phyloP scores from a whole-genome alignment of 1,284 basidiomycete genomes.

The Rhodotorula sp. region DNA sequence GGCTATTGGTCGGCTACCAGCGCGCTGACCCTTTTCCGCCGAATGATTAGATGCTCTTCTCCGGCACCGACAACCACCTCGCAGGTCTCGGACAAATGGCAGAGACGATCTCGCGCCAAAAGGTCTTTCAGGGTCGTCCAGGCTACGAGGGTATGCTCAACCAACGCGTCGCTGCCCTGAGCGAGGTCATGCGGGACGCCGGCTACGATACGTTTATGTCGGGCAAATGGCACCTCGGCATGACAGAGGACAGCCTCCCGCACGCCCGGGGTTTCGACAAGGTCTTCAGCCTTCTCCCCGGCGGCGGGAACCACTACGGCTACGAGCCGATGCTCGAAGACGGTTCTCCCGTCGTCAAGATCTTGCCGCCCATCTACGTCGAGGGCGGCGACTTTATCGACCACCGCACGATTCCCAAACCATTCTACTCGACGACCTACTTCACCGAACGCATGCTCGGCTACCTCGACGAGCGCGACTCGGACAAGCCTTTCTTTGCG shows the following conservation, averaged over 20 bases:
- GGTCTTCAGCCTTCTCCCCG: slow-evolving; percentile 3
- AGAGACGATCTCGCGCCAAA: slow-evolving; percentile 1
- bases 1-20: background rate
- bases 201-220: slow-evolving; percentile 5
- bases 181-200: slow-evolving; percentile 2
- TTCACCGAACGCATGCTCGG: slow-evolving; percentile 8
- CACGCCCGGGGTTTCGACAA: slow-evolving; percentile 7
- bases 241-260: slow-evolving; percentile 6
- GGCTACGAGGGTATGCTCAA: slow-evolving; percentile 7
- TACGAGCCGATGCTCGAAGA: slow-evolving; percentile 5
- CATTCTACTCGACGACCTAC: slow-evolving; percentile 1
- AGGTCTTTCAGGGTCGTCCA: background rate
- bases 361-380: slow-evolving; percentile 6
- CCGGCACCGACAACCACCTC: slow-evolving; percentile 5
- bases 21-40: background rate
- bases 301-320: slow-evolving; percentile 6
- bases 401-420: slow-evolving; percentile 4
- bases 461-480: background rate
- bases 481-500: slow-evolving; percentile 4
- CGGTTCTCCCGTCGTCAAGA: slow-evolving; percentile 4
- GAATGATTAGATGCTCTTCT: background rate
- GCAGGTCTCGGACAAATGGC: slow-evolving; percentile 5
- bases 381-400: slow-evolving; percentile 5
- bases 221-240: slow-evolving; percentile 9
- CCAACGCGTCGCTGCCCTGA: background rate